Percentiles rank a stretch among this genome's conserved stretches.
These are phyloP conservation scores for Tetrapisispora fleetii DNA, from an alignment of 805 yeast genomes.

Conservation along the genomic window DNA sequence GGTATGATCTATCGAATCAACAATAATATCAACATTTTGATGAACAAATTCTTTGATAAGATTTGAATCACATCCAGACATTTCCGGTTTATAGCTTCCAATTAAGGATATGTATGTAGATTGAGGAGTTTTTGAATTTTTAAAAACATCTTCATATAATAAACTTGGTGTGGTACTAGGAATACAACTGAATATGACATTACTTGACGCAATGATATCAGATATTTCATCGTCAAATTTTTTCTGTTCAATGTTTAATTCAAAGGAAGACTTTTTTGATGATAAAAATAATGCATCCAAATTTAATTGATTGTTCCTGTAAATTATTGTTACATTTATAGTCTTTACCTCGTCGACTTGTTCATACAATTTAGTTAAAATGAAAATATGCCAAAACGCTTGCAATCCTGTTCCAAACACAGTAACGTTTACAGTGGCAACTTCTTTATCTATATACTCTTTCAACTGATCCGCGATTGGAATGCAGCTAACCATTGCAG, in stretches of 20 bases:
- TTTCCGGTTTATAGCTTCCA: slow-evolving; percentile 59
- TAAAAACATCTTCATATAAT: slow-evolving; percentile 22
- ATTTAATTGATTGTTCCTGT: slow-evolving; percentile 32
- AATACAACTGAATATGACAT: slow-evolving; percentile 49
- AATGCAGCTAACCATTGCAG: slow-evolving; percentile 48
- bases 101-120: slow-evolving; percentile 42
- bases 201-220: slow-evolving; percentile 30
- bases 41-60: slow-evolving; percentile 30
- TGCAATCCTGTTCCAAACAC: slow-evolving; percentile 58
- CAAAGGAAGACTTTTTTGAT: slow-evolving; percentile 10
- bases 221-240: slow-evolving; percentile 14
- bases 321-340: slow-evolving; percentile 33
- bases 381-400: slow-evolving; percentile 49
- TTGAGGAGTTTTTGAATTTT: not conserved
- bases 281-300: slow-evolving; percentile 35
- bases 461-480: not conserved
- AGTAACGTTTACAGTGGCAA: slow-evolving; percentile 13
- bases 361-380: not conserved
- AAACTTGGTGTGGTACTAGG: slow-evolving; percentile 47
- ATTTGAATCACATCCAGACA: slow-evolving; percentile 49
- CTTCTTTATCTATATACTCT: not conserved
- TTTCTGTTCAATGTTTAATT: slow-evolving; percentile 23
- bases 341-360: not conserved
- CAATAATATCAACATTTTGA: slow-evolving; percentile 37
- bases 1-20: slow-evolving; percentile 50